Evolutionary conservation across 345 rosid species (phyloP).

Genomic region (Turnera subulata): DNA sequence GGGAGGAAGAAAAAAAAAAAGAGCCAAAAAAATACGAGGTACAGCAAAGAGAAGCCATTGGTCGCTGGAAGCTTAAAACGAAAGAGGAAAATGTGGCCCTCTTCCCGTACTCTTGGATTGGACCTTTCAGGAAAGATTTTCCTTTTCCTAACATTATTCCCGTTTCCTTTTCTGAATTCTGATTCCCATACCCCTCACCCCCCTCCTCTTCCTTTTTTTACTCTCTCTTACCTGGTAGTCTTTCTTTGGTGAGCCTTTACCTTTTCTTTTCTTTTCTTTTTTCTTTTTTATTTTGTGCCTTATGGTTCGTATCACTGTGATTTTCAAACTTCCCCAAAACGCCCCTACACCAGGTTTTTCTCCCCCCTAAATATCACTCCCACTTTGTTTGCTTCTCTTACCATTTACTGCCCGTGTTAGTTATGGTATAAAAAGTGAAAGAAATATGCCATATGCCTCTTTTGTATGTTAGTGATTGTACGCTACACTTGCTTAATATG

Average conservation of each 20-base stretch:
- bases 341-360: too few relatives aligned
- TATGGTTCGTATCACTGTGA: too few relatives aligned
- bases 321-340: too few relatives aligned
- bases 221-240: not conserved
- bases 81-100: slow-evolving; percentile 50
- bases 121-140: slow-evolving; percentile 78
- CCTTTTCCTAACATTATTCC: slow-evolving; percentile 75
- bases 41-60: slow-evolving; percentile 24
- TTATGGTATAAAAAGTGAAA: not conserved
- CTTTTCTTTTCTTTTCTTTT: too few relatives aligned
- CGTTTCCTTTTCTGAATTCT: slow-evolving; percentile 45
- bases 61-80: slow-evolving; percentile 22
- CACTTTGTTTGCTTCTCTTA: not conserved
- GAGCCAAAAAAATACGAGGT: slow-evolving; percentile 40
- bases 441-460: not conserved
- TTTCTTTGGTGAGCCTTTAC: too few relatives aligned
- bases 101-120: slow-evolving; percentile 91
- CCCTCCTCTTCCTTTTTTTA: not conserved
- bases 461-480: too few relatives aligned
- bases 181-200: slow-evolving; percentile 20
- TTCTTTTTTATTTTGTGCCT: too few relatives aligned
- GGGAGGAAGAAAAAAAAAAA: slow-evolving; percentile 9
- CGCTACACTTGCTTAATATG: too few relatives aligned
- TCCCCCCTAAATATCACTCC: too few relatives aligned
- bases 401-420: not conserved